Evolutionary conservation across 352 stramenopile species (phyloP).

Genomic region (Phytophthora tentaculata): DNA sequence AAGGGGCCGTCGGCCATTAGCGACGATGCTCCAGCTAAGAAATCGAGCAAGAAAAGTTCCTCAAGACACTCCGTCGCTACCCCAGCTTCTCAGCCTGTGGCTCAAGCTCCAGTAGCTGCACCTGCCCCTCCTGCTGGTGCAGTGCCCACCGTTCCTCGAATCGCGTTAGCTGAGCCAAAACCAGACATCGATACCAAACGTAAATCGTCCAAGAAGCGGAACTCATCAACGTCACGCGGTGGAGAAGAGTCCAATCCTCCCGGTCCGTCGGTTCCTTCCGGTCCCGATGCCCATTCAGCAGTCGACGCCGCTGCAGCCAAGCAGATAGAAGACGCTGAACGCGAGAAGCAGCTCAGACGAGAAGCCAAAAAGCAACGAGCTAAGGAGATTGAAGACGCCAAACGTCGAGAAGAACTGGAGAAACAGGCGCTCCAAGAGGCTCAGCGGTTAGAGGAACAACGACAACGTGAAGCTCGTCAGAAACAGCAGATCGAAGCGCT

Average conservation of each 20-base stretch:
- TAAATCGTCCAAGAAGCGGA: slow-evolving; percentile 58
- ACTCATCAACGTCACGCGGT: slow-evolving; percentile 20
- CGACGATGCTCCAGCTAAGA: slow-evolving; percentile 20
- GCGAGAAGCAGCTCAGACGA: slow-evolving; percentile 42
- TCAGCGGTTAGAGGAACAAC: slow-evolving; percentile 49
- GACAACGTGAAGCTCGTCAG: slow-evolving; percentile 50
- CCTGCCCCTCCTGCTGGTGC: slow-evolving; percentile 20
- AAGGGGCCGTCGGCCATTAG: slow-evolving; percentile 29
- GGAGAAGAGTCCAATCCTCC: slow-evolving; percentile 18
- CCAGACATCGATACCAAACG: slow-evolving; percentile 32
- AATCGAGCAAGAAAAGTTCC: slow-evolving; percentile 48
- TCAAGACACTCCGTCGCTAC: slow-evolving; percentile 18
- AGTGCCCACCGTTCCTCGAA: slow-evolving; percentile 46
- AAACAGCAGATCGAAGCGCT: slow-evolving; percentile 59
- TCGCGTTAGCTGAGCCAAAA: slow-evolving; percentile 58
- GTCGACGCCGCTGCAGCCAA: slow-evolving; percentile 35
- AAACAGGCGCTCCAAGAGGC: slow-evolving; percentile 57
- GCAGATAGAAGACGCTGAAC: slow-evolving; percentile 45
- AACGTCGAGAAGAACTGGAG: slow-evolving; percentile 54
- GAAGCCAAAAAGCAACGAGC: slow-evolving; percentile 63
- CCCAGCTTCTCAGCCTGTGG: slow-evolving; percentile 17
- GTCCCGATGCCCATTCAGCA: slow-evolving; percentile 10
- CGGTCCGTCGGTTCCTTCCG: slow-evolving; percentile 14
- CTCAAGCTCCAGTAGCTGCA: slow-evolving; percentile 11
- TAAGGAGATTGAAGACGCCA: slow-evolving; percentile 61